These are phyloP conservation scores for Cucurbita argyrosperma DNA, from an alignment of 306 rosid genomes.

Conservation along the genomic window DNA sequence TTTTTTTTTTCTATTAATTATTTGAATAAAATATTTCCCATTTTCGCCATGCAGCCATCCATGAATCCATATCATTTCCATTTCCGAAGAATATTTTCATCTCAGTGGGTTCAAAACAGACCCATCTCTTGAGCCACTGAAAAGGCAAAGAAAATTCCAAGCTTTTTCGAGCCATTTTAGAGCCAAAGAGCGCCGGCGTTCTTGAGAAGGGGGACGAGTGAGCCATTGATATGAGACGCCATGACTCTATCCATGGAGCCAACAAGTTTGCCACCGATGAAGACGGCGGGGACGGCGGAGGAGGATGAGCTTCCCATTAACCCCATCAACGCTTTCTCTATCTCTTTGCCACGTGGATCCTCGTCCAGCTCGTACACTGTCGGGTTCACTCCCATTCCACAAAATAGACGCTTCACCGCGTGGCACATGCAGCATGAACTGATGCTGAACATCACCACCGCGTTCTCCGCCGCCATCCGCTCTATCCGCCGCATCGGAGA, in stretches of 20 bases:
- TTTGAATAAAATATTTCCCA: not conserved
- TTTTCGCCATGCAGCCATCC: not conserved
- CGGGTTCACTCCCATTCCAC: constrained; percentile 89
- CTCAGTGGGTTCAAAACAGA: not conserved
- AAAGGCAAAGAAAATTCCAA: not conserved
- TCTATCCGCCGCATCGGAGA: constrained; percentile 34
- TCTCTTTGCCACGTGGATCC: constrained; percentile 47
- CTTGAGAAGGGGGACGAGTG: constrained; percentile 86
- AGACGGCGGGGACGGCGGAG: constrained; percentile 45
- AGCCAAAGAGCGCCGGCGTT: constrained; percentile 93
- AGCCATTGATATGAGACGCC: constrained; percentile 77
- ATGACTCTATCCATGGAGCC: constrained; percentile 79
- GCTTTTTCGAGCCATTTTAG: not conserved
- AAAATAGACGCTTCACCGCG: constrained; percentile 67
- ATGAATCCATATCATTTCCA: not conserved
- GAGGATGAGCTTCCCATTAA: constrained; percentile 29
- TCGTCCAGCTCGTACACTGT: constrained; percentile 63
- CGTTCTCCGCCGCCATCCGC: constrained; percentile 57
- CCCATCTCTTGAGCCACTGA: not conserved
- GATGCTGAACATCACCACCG: constrained; percentile 72
- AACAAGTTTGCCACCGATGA: constrained; percentile 70
- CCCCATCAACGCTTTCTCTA: constrained; percentile 42
- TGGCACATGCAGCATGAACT: constrained; percentile 87
- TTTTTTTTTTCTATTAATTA: not conserved
- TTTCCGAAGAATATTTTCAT: not conserved